Base-by-base conservation (phyloP, 306 rosid species). In the Castanopsis chinensis region DNA sequence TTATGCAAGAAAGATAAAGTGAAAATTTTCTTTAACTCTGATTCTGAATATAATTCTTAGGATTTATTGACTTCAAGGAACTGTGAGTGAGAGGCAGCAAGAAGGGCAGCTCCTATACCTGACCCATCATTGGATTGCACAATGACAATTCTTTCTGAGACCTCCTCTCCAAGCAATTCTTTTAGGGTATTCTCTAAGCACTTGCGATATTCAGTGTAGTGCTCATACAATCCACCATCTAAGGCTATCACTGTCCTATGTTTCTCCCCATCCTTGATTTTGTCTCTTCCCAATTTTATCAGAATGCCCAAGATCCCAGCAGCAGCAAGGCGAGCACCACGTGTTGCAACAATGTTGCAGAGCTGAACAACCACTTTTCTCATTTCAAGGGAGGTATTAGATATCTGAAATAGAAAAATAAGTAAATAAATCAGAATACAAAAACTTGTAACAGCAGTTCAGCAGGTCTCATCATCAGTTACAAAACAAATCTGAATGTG, bases 171-270 rank as follows among this genome's bases (percentile, higher is more conserved):
- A 0, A 94, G 86, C 84, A 94, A 86, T 69, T 91, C 97, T 4
- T 57, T 81, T 41, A 94, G 65, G 54, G 98, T 88, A 28, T 79
- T 83, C 83, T 91, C 98, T 83, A 94, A 41, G 85, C 92, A 86
- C 73, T 87, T 89, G n/a, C 96, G 86, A 59, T 89, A 94, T 77
- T 86, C 92, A 1, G 61, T 33, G 83, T 94, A 94, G 82, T 94
- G 98, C 89, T 94, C 98, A 55, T 72, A 92, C 63, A 94, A 80
- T 80, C 98, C 98, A 28, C 98, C 98, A 78, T 94, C 98, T 87
- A 91, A 76, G 49, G 97, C 97, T 83, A 94, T 78, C 67, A 89
- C 97, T 18, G 83, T 85, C 82, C 73, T 89, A 49, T 82, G 83
- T 56, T 77, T 85, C 78, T 88, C 88, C 9, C 78, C 91, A 2